phyloP scores from a whole-genome alignment of 1,139 yeast species.

The Pneumocystis canis region DNA sequence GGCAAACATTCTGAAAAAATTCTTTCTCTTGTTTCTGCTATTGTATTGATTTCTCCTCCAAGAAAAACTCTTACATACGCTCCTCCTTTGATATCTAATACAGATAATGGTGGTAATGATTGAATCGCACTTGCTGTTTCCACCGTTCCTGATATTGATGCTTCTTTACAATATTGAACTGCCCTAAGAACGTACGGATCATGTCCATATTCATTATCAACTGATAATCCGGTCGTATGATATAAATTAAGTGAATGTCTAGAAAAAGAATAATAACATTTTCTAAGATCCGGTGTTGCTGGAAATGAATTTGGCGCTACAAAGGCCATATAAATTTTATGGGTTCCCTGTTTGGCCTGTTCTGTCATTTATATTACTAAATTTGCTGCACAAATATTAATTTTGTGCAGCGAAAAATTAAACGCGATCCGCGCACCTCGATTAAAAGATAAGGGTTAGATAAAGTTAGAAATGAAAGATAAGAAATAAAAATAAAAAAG shows the following conservation, averaged over 20 bases:
- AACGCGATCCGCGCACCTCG: no score
- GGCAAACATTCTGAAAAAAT: neutral
- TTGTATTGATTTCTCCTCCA: neutral
- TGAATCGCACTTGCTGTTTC: neutral
- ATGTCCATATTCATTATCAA: neutral
- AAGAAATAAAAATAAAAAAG: no score
- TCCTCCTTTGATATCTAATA: neutral
- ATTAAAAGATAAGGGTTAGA: no score
- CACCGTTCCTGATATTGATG: neutral
- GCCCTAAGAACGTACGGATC: neutral
- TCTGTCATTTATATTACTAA: neutral
- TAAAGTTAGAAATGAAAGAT: no score
- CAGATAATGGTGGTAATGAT: neutral
- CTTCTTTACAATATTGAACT: neutral
- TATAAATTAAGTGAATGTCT: neutral
- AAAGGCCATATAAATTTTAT: neutral
- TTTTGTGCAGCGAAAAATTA: no score
- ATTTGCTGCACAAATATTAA: no score
- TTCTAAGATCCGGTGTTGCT: neutral
- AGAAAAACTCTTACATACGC: neutral
- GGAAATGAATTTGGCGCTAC: neutral
- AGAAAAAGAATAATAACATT: neutral
- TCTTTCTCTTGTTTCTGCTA: neutral
- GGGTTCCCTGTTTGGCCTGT: neutral
- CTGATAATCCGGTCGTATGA: neutral